Base-by-base conservation (phyloP, 148 eudicot genomes). In the Vaccinium vitisidaea region DNA sequence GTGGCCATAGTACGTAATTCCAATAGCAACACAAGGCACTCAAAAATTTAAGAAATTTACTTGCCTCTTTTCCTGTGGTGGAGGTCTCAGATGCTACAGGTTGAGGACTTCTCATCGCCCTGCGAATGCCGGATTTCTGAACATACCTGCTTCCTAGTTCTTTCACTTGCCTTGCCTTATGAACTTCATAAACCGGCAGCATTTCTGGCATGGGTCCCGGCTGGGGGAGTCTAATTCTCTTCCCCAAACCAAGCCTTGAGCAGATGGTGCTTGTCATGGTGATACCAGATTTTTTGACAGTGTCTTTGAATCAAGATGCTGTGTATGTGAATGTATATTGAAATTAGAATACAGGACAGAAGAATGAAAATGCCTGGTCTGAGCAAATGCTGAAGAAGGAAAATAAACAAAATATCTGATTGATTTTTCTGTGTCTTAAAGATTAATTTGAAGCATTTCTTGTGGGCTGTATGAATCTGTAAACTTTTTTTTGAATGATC, bases 51-150 rank as follows among this genome's bases (percentile, higher is more conserved):
- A 76, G 30, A 74, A 12, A 48, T 16, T 9, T 55, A 1, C 50
- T 75, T 84, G 80, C 88, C 86, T 87, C 84, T 65, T 30, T 76
- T 6, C 55, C 83, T 53, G 67, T 56, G 73, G 83, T 77, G 58
- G 80, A 82, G 73, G 50, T 70, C 80, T 87, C 79, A 65, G 82
- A 79, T 27, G 82, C 84, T 23, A 52, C 69, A 63, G 87, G 84
- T 56, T 19, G 67, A 73, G 75, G 81, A 30, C 75, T 82, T 59
- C 74, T 48, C 52, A 36, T 25, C 14, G 32, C 63, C 43, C 63
- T 77, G n/a, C 80, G 14, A 21, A 36, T 50, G 69, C 69, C 8
- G 15, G 21, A 10, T 52, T 18, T n/a, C 32, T 6, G 13, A 54
- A n/a, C 25, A 6, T 69, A 5, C 21, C 76, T 79, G 8, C 48